Conservation (phyloP, 139 green algal genomes). For the Medakamo hakoo region DNA sequence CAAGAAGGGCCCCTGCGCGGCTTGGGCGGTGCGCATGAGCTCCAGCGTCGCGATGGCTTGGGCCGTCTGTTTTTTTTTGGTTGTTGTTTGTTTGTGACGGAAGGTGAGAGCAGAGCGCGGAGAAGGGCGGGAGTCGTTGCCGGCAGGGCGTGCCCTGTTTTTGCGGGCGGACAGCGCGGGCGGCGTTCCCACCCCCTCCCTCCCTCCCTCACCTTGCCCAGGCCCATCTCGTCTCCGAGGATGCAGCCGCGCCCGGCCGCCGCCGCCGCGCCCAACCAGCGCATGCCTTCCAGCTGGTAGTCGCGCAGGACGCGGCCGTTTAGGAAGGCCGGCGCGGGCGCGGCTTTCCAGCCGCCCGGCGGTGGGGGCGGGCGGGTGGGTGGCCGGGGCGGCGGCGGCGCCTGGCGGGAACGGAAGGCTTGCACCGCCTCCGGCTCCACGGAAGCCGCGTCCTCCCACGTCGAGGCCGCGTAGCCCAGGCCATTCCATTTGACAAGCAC, state of each 20-base stretch:
- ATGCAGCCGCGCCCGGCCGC: constrained; percentile 48
- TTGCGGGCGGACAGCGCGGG: constrained; percentile 7
- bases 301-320: constrained; percentile 53
- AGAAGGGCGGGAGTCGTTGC: too few species aligned
- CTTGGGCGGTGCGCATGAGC: constrained; percentile 33
- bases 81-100: too few species aligned
- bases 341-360: too few species aligned
- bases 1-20: constrained; percentile 57
- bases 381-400: neutral
- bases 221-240: constrained; percentile 90
- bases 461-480: constrained; percentile 55
- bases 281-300: constrained; percentile 58
- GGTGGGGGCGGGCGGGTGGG: neutral
- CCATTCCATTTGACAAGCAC: constrained; percentile 64
- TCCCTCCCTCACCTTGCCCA: constrained; percentile 83
- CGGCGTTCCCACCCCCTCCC: too few species aligned
- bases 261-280: constrained; percentile 68
- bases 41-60: constrained; percentile 53
- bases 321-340: constrained; percentile 45
- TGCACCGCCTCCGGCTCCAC: constrained; percentile 16
- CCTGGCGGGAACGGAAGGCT: neutral
- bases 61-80: too few species aligned
- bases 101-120: too few species aligned
- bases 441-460: constrained; percentile 47
- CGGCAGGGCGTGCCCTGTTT: constrained; percentile 15